Evolutionary conservation across 2,329 filamentous ascomycete species (phyloP).

Genomic region (Sporothrix curviconia): DNA sequence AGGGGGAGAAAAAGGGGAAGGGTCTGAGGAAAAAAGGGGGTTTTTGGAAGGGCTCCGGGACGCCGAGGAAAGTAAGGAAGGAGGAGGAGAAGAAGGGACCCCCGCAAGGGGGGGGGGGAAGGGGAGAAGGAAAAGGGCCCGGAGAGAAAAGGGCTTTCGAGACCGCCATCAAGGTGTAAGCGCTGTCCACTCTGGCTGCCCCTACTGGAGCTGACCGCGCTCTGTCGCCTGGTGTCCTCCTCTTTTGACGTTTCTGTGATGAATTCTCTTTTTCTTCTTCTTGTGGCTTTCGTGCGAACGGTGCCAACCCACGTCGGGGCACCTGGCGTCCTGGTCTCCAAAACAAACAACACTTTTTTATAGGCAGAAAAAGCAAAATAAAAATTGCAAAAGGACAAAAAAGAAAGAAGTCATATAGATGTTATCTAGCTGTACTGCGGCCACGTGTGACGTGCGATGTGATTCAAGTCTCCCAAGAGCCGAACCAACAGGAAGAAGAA

Average conservation of each 20-base stretch:
- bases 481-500: background rate
- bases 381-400: conserved; percentile 16
- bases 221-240: too few species aligned
- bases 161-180: conserved; percentile 94
- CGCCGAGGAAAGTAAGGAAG: too few species aligned
- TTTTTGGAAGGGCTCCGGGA: too few species aligned
- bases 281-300: background rate
- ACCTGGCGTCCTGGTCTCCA: conserved; percentile 16
- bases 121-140: conserved; percentile 76
- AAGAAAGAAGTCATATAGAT: conserved; percentile 11
- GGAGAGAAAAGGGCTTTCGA: conserved; percentile 92
- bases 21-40: too few species aligned
- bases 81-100: conserved; percentile 86
- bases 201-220: too few species aligned
- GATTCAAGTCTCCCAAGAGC: background rate
- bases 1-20: too few species aligned
- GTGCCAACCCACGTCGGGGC: background rate
- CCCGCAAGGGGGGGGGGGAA: conserved; percentile 94
- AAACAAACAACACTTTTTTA: conserved; percentile 6
- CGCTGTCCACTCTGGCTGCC: background rate
- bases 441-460: background rate
- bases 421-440: conserved; percentile 1
- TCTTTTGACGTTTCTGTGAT: conserved; percentile 7
- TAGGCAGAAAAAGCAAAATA: conserved; percentile 13
- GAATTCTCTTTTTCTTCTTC: background rate